Evolutionary conservation across 352 stramenopile species (phyloP).

Genomic region (Aphanomyces astaci): DNA sequence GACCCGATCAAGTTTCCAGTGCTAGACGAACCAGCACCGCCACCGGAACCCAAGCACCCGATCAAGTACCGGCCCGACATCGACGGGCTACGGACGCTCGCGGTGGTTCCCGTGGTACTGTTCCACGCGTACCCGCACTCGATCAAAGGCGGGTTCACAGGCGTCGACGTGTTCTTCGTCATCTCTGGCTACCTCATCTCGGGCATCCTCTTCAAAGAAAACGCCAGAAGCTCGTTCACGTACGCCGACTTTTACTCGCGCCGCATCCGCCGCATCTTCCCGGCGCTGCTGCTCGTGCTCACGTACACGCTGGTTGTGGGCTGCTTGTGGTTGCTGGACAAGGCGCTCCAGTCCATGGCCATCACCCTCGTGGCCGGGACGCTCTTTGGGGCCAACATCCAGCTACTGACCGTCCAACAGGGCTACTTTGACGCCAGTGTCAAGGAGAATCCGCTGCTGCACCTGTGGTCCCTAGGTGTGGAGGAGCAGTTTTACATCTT

Average conservation of each 20-base stretch:
- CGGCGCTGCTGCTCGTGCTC: constrained; percentile 4
- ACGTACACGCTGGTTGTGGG: neutral
- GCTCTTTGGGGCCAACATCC: constrained; percentile 18
- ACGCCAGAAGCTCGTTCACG: too few species aligned
- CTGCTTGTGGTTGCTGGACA: too few species aligned
- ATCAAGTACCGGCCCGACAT: constrained; percentile 18
- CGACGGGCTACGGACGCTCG: constrained; percentile 12
- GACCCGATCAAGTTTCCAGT: too few species aligned
- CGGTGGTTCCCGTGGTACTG: constrained; percentile 5
- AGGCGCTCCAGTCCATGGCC: constrained; percentile 10
- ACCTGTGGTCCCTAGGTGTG: constrained; percentile 17
- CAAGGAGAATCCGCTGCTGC: too few species aligned
- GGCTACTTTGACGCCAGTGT: too few species aligned
- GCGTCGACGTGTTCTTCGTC: constrained; percentile 23
- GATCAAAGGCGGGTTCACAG: constrained; percentile 5
- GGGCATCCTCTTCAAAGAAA: too few species aligned
- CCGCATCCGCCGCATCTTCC: constrained; percentile 19
- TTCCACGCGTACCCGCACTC: constrained; percentile 6
- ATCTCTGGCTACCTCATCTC: constrained; percentile 21
- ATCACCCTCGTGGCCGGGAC: constrained; percentile 3
- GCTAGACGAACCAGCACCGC: neutral
- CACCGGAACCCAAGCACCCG: neutral
- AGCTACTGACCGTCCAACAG: too few species aligned
- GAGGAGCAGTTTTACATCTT: constrained; percentile 25
- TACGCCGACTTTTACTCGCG: too few species aligned